Evolutionary conservation across 768 basidiomycete species (phyloP).

Genomic region (Leccinum aurantiacum): DNA sequence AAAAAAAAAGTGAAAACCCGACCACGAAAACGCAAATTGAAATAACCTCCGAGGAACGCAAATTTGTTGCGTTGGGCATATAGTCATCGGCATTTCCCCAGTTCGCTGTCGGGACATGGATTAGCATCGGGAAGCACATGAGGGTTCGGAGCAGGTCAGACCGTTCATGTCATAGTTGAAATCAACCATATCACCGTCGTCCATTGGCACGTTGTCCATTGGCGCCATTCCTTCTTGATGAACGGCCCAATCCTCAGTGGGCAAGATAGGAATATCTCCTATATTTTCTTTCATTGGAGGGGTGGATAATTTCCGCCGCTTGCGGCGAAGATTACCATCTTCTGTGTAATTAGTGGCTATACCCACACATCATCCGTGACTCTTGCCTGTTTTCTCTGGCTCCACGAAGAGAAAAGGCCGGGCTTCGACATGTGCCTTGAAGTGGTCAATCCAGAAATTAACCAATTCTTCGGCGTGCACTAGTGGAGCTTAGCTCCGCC

Average conservation of each 20-base stretch:
- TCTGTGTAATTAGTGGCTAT: constrained; percentile 8
- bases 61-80: constrained; percentile 20
- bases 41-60: constrained; percentile 66
- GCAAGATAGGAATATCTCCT: background rate
- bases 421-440: constrained; percentile 69
- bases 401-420: constrained; percentile 37
- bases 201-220: constrained; percentile 10
- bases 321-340: constrained; percentile 44
- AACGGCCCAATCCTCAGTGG: constrained; percentile 15
- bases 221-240: constrained; percentile 10
- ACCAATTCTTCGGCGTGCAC: constrained; percentile 67
- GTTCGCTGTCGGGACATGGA: constrained; percentile 19
- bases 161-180: constrained; percentile 27
- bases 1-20: constrained; percentile 17
- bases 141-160: constrained; percentile 11
- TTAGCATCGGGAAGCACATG: constrained; percentile 8
- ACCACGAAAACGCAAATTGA: background rate
- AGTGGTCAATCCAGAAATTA: constrained; percentile 73
- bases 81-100: constrained; percentile 22
- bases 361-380: background rate
- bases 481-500: constrained; percentile 27
- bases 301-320: constrained; percentile 45
- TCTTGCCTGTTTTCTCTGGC: constrained; percentile 14
- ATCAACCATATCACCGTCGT: constrained; percentile 18
- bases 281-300: constrained; percentile 1